Percentiles rank a stretch among this genome's conserved stretches.
Evolutionary conservation across 176 grass and related monocot genomes (phyloP).

Genomic region (Poa annua): DNA sequence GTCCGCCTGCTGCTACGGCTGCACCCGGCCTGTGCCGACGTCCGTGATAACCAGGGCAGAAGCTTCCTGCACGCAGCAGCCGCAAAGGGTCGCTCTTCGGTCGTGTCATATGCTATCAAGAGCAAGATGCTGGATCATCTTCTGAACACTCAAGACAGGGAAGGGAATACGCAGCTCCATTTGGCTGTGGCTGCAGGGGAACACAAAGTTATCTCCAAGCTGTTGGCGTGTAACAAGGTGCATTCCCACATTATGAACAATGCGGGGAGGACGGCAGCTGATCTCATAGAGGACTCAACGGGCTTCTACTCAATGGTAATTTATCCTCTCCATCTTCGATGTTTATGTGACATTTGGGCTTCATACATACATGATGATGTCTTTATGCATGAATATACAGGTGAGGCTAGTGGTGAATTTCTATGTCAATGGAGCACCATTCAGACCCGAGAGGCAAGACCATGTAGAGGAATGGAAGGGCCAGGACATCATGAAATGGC

Average conservation of each 20-base stretch:
- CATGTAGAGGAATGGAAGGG: conserved; percentile 49
- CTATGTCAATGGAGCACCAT: conserved; percentile 38
- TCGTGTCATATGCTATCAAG: neutral
- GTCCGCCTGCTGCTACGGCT: conserved; percentile 17
- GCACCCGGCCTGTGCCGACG: conserved; percentile 45
- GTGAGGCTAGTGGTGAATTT: conserved; percentile 25
- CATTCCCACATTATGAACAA: conserved; percentile 49
- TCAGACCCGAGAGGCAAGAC: conserved; percentile 55
- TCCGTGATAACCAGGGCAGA: conserved; percentile 33
- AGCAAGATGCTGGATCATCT: conserved; percentile 15
- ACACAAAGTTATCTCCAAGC: conserved; percentile 1
- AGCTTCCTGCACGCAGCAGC: conserved; percentile 51
- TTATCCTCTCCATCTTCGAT: neutral
- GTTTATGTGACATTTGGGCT: neutral
- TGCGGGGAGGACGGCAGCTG: conserved; percentile 39
- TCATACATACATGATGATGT: neutral
- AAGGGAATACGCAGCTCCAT: conserved; percentile 54
- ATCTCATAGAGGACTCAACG: conserved; percentile 19
- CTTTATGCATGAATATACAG: conserved; percentile 7
- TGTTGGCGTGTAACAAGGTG: conserved; percentile 23
- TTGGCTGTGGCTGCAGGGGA: conserved; percentile 34
- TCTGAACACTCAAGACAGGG: conserved; percentile 45
- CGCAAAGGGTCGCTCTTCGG: neutral
- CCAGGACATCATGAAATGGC: conserved; percentile 52
- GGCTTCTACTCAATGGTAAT: conserved; percentile 58